These are phyloP conservation scores for Leccinum boreale DNA, from an alignment of 768 basidiomycete species.

Conservation along the genomic window DNA sequence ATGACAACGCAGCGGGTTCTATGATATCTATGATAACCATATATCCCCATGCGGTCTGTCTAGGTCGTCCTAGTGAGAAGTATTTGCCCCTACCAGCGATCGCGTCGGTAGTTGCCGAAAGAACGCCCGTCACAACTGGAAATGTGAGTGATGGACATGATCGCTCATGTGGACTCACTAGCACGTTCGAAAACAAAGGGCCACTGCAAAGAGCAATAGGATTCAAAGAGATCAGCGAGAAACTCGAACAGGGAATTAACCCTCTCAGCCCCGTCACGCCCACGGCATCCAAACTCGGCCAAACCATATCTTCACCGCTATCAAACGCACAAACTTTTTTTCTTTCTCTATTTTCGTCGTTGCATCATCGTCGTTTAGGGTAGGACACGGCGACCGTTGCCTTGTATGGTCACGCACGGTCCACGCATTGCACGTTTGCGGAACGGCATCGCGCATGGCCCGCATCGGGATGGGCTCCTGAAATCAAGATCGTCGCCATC, in stretches of 20 bases:
- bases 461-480: background rate
- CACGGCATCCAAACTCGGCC: background rate
- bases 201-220: background rate
- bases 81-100: slow-evolving; percentile 5
- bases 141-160: slow-evolving; percentile 1
- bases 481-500: background rate
- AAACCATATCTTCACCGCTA: background rate
- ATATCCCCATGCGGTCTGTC: slow-evolving; percentile 12
- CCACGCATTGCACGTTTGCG: background rate
- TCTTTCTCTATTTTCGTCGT: background rate
- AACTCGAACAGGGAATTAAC: background rate
- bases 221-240: background rate
- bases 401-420: background rate
- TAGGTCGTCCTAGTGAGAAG: slow-evolving; percentile 5
- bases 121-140: background rate
- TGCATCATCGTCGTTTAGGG: background rate
- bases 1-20: background rate
- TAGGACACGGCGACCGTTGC: slow-evolving; percentile 5
- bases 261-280: background rate
- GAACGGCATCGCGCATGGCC: background rate
- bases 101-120: slow-evolving; percentile 15
- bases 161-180: background rate
- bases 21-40: slow-evolving; percentile 12
- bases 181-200: background rate
- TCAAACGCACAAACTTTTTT: background rate